These are phyloP conservation scores for Vaccinium darrowii DNA, from an alignment of 148 eudicot genomes.

Conservation along the genomic window DNA sequence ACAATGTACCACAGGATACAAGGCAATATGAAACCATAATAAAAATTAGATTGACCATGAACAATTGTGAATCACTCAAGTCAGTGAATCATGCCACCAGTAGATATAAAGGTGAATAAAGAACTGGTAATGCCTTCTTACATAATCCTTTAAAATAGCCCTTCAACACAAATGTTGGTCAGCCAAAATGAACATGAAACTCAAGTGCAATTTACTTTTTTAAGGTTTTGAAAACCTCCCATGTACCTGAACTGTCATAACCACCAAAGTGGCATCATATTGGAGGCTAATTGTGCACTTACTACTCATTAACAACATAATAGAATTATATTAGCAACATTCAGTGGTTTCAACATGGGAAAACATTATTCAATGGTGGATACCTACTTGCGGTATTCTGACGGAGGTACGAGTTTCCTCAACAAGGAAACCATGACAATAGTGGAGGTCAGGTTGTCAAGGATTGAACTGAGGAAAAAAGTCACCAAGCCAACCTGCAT, in stretches of 20 bases:
- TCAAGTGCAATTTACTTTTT: neutral
- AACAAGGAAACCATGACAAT: slow-evolving; percentile 95
- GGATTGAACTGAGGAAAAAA: slow-evolving; percentile 88
- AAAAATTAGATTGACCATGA: neutral
- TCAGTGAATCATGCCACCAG: neutral
- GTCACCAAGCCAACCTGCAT: slow-evolving; percentile 97
- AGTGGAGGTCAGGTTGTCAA: slow-evolving; percentile 96
- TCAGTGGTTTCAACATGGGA: neutral
- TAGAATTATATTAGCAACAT: neutral
- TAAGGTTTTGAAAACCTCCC: neutral
- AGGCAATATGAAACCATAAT: neutral
- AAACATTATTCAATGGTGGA: neutral
- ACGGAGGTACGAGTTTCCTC: slow-evolving; percentile 85
- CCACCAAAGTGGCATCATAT: neutral
- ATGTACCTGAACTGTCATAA: neutral
- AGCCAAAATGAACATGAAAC: neutral
- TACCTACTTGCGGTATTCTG: slow-evolving; percentile 95
- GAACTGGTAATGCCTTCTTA: neutral
- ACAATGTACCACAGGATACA: slow-evolving; percentile 26
- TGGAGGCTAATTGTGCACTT: neutral
- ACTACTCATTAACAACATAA: neutral
- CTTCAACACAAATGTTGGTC: neutral
- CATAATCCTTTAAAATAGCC: neutral
- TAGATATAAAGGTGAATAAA: neutral
- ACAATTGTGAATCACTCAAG: neutral